Evolutionary conservation across 805 yeast species (phyloP), one percentile per base, ranked within the genome.

Genomic region (Metschnikowia aberdeeniae): DNA sequence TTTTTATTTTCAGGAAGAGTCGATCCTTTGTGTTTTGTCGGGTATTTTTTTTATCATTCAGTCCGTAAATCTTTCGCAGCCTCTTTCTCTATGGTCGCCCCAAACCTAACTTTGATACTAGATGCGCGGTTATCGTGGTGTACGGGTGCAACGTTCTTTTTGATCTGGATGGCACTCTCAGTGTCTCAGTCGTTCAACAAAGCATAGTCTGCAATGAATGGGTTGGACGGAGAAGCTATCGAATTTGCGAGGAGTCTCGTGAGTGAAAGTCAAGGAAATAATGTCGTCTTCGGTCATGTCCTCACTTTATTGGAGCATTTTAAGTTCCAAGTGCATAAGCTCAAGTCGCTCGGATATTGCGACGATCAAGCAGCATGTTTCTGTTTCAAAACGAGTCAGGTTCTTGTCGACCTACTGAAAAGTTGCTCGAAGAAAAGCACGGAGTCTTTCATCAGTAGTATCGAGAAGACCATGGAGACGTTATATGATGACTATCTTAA

Each of bases 331-430:
- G 42, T 51, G 27, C 59, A 60, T 34, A 64, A 67, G 43, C 45
- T 55, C 10, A 54, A 58, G 3, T 52, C 43, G 20, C 30, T 62
- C n/a, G 64, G 66, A 1, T 61, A 60, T 42, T 71, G 75, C 47
- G 75, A 71, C 47, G 61, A 58, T 49, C 72, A 67, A 46, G 40
- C 67, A 42, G 69, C 72, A 2, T 66, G 58, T 45, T 55, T 71
- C 1, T 51, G 62, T 42, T 65, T 34, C 28, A 36, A 29, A 2
- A 20, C 44, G 3, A 47, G 50, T 26, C 45, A n/a, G 14, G 9
- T 12, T 13, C 28, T 40, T 19, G 19, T 40, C 8, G 19, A 24
- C 4, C 20, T 17, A 22, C 12, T 40, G 19, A 19, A 34, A n/a
- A 28, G 14, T 11, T 13, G 11, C 5, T 13, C 22, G 6, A 29